Evolutionary conservation across 768 basidiomycete genomes (phyloP).

Genomic region (Amanita brunnescens): DNA sequence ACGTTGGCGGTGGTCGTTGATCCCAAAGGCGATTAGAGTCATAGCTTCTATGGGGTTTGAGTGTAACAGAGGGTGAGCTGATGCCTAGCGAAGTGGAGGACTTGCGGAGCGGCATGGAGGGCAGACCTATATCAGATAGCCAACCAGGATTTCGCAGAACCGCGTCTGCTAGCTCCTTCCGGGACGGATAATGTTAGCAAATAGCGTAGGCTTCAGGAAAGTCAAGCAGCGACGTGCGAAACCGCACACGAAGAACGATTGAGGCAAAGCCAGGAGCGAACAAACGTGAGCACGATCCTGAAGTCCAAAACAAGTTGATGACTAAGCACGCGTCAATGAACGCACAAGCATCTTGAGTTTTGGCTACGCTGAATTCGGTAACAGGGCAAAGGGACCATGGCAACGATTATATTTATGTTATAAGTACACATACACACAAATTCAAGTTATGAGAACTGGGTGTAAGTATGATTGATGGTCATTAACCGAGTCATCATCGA

Average conservation of each 20-base stretch:
- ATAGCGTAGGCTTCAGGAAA: neutral
- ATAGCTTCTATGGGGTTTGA: conserved; percentile 7
- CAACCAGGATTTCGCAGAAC: neutral
- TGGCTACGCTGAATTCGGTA: no score
- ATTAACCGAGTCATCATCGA: neutral
- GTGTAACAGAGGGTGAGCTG: neutral
- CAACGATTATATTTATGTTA: no score
- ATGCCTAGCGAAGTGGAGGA: conserved; percentile 4
- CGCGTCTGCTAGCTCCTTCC: neutral
- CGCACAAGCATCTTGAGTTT: no score
- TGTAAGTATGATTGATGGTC: no score
- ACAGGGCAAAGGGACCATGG: no score
- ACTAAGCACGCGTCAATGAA: neutral
- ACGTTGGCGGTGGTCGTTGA: neutral
- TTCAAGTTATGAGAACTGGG: no score
- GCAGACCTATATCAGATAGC: neutral
- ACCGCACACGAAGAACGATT: neutral
- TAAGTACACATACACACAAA: no score
- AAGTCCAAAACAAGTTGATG: neutral
- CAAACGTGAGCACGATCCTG: neutral
- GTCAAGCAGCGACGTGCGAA: neutral
- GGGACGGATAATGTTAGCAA: neutral
- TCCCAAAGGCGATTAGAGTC: conserved; percentile 6
- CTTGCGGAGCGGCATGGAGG: conserved; percentile 6
- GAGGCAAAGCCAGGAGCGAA: neutral